Evolutionary conservation across 2,329 filamentous ascomycete species (phyloP), one percentile per base, ranked within the genome.

Genomic region (Epichloe scottii): DNA sequence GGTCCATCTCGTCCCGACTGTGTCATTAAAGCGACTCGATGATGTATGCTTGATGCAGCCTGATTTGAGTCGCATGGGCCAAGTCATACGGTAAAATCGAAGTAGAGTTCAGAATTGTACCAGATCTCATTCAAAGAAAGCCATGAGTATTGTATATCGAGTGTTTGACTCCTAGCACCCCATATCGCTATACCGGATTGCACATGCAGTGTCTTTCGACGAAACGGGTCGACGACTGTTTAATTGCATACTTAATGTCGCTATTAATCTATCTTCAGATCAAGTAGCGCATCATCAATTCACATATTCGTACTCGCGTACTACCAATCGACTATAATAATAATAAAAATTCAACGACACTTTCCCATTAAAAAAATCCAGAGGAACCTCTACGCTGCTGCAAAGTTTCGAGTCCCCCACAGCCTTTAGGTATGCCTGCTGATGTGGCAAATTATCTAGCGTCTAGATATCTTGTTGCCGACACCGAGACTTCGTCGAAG

Each of bases 381-480:
- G 17, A 4, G 10, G 10, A 30, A 30, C 17, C 1, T 21, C 11
- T 11, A 21, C 15, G 17, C n/a, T n/a, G 14, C 10, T 26, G 11
- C 23, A 14, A 26, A 14, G 23, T 30, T 14, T 30, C 14, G 23
- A 23, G n/a, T 38, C 21, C n/a, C n/a, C 19, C 21, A 37, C 26
- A 38, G n/a, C 30, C 19, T 40, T 17, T 49, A 45, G 57, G 30
- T 23, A 81, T 80, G 77, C 69, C 77, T 42, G 72, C 73, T 54
- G 76, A 81, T 58, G 77, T 96, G 57, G 84, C 89, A 53, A 82
- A 83, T 62, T 98, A 97, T 63, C 80, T 98, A 37, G 90, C 91
- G 38, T 85, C 88, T 56, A 93, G 89, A 67, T 98, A 98, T 66
- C 82, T 98, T 47, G 71, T 76, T 51, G 72, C 77, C 40, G 76